Conservation (phyloP, 768 basidiomycete species). For the Rhizopogon rudus region DNA sequence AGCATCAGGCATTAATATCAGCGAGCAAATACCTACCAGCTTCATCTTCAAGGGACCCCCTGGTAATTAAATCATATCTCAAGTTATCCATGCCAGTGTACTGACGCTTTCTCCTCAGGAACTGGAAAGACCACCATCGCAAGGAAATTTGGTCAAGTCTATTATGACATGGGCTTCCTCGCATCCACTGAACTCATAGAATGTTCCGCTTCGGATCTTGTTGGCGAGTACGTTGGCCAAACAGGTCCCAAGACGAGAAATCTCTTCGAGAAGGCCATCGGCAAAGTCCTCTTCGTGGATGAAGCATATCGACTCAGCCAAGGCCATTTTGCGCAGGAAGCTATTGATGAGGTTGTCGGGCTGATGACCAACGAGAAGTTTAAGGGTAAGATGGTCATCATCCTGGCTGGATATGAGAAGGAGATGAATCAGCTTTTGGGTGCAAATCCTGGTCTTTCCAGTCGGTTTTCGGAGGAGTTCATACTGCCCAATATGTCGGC, state of each 20-base stretch:
- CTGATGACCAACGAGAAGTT: constrained; percentile 55
- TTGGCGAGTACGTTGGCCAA: constrained; percentile 67
- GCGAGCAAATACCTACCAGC: constrained; percentile 50
- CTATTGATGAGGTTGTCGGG: constrained; percentile 66
- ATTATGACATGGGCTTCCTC: constrained; percentile 58
- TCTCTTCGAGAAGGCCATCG: constrained; percentile 59
- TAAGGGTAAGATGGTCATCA: constrained; percentile 55
- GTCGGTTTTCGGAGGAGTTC: constrained; percentile 62
- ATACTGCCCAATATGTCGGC: constrained; percentile 50
- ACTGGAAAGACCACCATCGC: constrained; percentile 64
- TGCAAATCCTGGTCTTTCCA: constrained; percentile 59
- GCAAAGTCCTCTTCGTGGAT: constrained; percentile 66
- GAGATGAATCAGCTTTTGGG: constrained; percentile 59
- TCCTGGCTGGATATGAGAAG: constrained; percentile 66
- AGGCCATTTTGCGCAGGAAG: constrained; percentile 64
- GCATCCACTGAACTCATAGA: constrained; percentile 49
- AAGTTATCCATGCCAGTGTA: not conserved
- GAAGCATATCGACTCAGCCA: constrained; percentile 63
- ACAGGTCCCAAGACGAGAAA: constrained; percentile 64
- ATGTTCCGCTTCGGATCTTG: constrained; percentile 65
- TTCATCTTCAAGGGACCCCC: constrained; percentile 75
- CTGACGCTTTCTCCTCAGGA: constrained; percentile 29
- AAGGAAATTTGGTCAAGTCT: constrained; percentile 58
- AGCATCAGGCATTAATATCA: constrained; percentile 35
- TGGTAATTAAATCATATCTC: constrained; percentile 30